Evolutionary conservation across 192 early-diverging fungal genomes (phyloP).

Genomic region (Coemansia sp.): DNA sequence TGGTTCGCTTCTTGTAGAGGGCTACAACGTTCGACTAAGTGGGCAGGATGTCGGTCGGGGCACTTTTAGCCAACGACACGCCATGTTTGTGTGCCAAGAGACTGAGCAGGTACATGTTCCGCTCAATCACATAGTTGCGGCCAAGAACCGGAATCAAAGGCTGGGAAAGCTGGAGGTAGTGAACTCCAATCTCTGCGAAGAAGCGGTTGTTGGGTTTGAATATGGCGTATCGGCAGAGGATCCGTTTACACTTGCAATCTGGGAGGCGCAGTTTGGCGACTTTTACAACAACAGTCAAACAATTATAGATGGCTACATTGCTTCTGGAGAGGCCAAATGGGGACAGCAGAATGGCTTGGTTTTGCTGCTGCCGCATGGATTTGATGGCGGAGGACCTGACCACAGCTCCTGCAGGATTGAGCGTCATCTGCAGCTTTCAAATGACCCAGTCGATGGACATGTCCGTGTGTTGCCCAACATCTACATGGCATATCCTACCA

Average conservation of each 20-base stretch:
- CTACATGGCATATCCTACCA: slow-evolving; percentile 88
- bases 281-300: slow-evolving; percentile 98
- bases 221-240: slow-evolving; percentile 89
- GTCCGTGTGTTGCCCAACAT: slow-evolving; percentile 75
- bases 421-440: slow-evolving; percentile 89
- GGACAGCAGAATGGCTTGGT: slow-evolving; percentile 87
- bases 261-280: slow-evolving; percentile 99
- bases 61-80: slow-evolving; percentile 96
- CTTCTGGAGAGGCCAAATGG: slow-evolving; percentile 92
- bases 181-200: slow-evolving; percentile 88
- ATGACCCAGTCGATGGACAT: slow-evolving; percentile 63
- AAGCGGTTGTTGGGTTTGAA: slow-evolving; percentile 94
- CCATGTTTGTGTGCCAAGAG: slow-evolving; percentile 91
- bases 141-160: slow-evolving; percentile 27
- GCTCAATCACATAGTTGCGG: slow-evolving; percentile 64
- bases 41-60: slow-evolving; percentile 98
- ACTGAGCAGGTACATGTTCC: slow-evolving; percentile 83
- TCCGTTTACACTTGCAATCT: slow-evolving; percentile 87
- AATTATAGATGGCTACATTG: slow-evolving; percentile 87
- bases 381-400: slow-evolving; percentile 95
- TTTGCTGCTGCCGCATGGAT: slow-evolving; percentile 92
- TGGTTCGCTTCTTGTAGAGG: slow-evolving; percentile 80
- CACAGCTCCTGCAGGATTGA: slow-evolving; percentile 88
- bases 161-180: slow-evolving; percentile 78
- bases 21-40: slow-evolving; percentile 85